phyloP scores from a whole-genome alignment of 177 flowering plant species.

The Vitis hybrid region DNA sequence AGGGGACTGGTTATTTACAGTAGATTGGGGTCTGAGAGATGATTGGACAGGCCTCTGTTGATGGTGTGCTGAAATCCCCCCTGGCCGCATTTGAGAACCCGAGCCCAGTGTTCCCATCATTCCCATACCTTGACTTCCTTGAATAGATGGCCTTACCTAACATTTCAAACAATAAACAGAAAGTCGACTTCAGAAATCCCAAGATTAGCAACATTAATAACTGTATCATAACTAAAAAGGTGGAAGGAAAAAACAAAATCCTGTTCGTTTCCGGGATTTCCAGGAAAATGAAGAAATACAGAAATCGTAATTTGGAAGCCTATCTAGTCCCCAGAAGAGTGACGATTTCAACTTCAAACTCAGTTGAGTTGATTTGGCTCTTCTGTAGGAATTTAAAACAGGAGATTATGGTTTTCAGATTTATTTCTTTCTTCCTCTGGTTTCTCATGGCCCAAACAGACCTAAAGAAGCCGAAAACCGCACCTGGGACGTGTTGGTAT shows the following conservation, averaged over 20 bases:
- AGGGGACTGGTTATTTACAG: conserved; percentile 39
- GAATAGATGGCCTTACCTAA: conserved; percentile 51
- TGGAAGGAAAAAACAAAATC: too few species aligned
- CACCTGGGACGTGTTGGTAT: conserved; percentile 24
- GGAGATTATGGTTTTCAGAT: too few species aligned
- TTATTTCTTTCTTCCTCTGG: not conserved
- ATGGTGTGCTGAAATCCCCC: conserved; percentile 42
- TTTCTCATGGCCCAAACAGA: not conserved
- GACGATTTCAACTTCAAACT: too few species aligned
- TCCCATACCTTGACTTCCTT: conserved; percentile 51
- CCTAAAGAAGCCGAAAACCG: not conserved
- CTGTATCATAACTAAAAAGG: too few species aligned
- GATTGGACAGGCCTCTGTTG: conserved; percentile 60
- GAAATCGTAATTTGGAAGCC: too few species aligned
- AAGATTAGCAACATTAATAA: not conserved
- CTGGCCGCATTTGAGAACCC: conserved; percentile 54
- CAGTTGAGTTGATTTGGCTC: too few species aligned
- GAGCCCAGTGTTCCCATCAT: conserved; percentile 57
- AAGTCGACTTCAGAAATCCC: too few species aligned
- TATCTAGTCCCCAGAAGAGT: too few species aligned
- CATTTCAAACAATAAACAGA: not conserved
- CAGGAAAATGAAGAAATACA: too few species aligned
- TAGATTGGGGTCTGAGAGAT: conserved; percentile 43
- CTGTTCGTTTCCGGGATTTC: too few species aligned
- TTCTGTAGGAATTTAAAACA: too few species aligned